Evolutionary conservation across 2,329 filamentous ascomycete species (phyloP).

Genomic region (Scedosporium minutisporum): DNA sequence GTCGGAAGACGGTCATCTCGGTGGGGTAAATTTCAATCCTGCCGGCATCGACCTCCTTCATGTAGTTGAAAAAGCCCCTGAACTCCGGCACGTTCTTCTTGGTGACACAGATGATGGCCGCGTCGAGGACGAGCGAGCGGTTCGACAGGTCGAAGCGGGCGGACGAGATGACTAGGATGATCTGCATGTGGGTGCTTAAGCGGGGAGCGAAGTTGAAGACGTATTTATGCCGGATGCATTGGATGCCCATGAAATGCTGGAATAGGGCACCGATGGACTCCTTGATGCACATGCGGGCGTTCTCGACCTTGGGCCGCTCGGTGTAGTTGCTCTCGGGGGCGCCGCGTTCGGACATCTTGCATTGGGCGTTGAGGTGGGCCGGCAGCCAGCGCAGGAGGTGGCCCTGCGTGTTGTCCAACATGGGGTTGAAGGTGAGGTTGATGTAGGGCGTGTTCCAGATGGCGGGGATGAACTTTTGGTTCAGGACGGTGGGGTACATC

Average conservation of each 20-base stretch:
- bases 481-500: background rate
- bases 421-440: background rate
- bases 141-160: background rate
- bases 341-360: background rate
- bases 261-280: background rate
- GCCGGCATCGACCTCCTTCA: background rate
- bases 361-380: background rate
- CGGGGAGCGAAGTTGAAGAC: background rate
- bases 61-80: background rate
- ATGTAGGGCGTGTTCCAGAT: background rate
- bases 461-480: background rate
- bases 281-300: background rate
- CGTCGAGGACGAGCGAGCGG: background rate
- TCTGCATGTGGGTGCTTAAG: background rate
- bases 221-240: background rate
- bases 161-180: background rate
- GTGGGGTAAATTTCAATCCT: background rate
- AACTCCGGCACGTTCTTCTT: background rate
- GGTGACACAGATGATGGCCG: background rate
- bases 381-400: background rate
- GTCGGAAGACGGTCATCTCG: background rate
- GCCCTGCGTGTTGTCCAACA: background rate
- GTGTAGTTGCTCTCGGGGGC: background rate
- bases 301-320: background rate
- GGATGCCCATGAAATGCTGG: background rate